Percentiles rank a stretch among this genome's conserved stretches.
These are phyloP conservation scores for Eutrema heterophyllum DNA, from an alignment of 345 rosid genomes.

Conservation along the genomic window DNA sequence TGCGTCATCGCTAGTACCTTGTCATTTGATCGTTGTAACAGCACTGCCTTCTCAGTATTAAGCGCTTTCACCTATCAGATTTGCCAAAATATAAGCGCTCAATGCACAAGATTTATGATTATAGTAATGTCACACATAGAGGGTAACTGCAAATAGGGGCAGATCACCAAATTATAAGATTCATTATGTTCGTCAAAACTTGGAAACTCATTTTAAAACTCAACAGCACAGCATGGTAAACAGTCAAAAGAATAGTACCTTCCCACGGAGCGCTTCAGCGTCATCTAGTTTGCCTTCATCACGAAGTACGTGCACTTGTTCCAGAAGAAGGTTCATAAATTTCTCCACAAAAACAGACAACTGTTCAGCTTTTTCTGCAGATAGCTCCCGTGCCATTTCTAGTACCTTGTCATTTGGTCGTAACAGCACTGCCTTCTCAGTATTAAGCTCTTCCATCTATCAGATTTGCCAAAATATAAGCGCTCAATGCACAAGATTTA, in stretches of 20 bases:
- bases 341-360: constrained; percentile 84
- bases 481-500: neutral
- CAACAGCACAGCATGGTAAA: constrained; percentile 1
- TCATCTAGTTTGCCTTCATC: constrained; percentile 99
- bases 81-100: constrained; percentile 1
- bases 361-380: constrained; percentile 82
- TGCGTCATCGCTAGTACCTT: constrained; percentile 65
- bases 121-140: too few species aligned
- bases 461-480: constrained; percentile 4
- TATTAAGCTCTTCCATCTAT: constrained; percentile 81
- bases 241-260: constrained; percentile 41
- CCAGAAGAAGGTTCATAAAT: constrained; percentile 83
- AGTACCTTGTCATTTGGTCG: constrained; percentile 61
- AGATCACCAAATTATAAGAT: neutral
- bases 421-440: constrained; percentile 64
- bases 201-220: neutral
- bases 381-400: constrained; percentile 76
- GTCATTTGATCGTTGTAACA: constrained; percentile 65
- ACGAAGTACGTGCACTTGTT: constrained; percentile 93
- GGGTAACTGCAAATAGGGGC: neutral
- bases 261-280: constrained; percentile 98
- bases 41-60: constrained; percentile 62
- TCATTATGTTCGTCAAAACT: neutral
- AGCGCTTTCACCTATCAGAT: constrained; percentile 70
- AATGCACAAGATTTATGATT: neutral